These are phyloP conservation scores for Cymbopogon flexuosus DNA, from an alignment of 202 grass and related monocot genomes.

Conservation along the genomic window DNA sequence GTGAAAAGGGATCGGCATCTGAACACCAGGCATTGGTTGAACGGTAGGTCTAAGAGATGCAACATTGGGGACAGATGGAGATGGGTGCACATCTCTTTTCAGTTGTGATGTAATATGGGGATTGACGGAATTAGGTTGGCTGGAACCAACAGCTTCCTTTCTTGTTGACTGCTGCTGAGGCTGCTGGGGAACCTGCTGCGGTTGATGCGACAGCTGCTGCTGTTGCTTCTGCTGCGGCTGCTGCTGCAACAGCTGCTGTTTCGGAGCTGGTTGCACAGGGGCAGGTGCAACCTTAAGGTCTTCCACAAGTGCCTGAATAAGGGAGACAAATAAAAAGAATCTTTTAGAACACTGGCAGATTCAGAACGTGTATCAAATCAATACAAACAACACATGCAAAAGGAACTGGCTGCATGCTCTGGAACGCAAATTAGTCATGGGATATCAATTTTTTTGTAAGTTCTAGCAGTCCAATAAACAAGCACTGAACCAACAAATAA, in stretches of 20 bases:
- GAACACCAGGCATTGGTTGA: constrained; percentile 45
- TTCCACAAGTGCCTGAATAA: constrained; percentile 43
- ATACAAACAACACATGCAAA: constrained; percentile 16
- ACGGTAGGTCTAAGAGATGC: constrained; percentile 42
- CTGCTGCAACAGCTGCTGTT: constrained; percentile 32
- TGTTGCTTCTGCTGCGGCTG: neutral
- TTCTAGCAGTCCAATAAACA: neutral
- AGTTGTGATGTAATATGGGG: constrained; percentile 49
- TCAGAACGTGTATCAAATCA: neutral
- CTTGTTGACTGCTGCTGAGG: constrained; percentile 42
- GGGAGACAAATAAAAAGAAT: constrained; percentile 16
- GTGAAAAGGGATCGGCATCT: constrained; percentile 50
- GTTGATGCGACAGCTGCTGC: neutral
- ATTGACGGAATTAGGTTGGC: constrained; percentile 43
- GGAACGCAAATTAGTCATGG: neutral
- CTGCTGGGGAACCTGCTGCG: constrained; percentile 35
- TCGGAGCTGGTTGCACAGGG: constrained; percentile 41
- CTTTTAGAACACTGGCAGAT: neutral
- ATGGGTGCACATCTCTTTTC: constrained; percentile 48
- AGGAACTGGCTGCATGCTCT: neutral
- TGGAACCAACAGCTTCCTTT: constrained; percentile 55
- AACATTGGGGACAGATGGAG: constrained; percentile 39
- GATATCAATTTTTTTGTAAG: neutral
- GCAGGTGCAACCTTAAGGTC: constrained; percentile 39
- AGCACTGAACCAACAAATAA: neutral